Conservation (phyloP, 2,329 filamentous ascomycete genomes). For the Fusarium azukiicola region DNA sequence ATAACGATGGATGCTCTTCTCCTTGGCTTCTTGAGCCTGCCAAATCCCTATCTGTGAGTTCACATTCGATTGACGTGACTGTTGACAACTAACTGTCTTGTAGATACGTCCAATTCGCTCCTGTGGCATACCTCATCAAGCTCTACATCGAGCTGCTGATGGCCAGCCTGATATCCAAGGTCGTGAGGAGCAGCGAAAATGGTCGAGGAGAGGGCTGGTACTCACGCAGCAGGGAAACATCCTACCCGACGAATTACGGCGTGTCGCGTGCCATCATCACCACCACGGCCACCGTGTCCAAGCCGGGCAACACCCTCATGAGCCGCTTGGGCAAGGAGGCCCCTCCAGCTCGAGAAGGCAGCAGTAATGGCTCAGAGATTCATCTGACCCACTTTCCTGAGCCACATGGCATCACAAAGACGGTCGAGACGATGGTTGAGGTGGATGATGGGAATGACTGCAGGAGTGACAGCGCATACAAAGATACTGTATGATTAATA, state of each 20-base stretch:
- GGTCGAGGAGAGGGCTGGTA: slow-evolving; percentile 30
- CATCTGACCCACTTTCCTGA: slow-evolving; percentile 30
- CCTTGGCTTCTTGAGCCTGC: slow-evolving; percentile 50
- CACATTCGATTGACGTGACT: slow-evolving; percentile 24
- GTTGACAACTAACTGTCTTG: slow-evolving; percentile 34
- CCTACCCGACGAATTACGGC: slow-evolving; percentile 33
- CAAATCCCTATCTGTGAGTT: slow-evolving; percentile 41
- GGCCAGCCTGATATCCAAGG: slow-evolving; percentile 71
- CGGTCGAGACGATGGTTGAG: slow-evolving; percentile 41
- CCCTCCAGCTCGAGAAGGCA: neutral
- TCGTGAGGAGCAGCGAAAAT: slow-evolving; percentile 45
- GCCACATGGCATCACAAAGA: slow-evolving; percentile 42
- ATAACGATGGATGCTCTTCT: slow-evolving; percentile 68
- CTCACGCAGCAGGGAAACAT: slow-evolving; percentile 29
- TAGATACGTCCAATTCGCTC: slow-evolving; percentile 70
- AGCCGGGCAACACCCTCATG: slow-evolving; percentile 17
- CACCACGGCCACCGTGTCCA: neutral
- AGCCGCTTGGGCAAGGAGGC: slow-evolving; percentile 31
- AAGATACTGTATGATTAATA: neutral
- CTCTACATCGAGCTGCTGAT: slow-evolving; percentile 76
- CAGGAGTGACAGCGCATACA: slow-evolving; percentile 19
- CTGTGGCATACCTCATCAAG: slow-evolving; percentile 74
- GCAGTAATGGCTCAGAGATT: slow-evolving; percentile 32
- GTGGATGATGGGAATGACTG: slow-evolving; percentile 32
- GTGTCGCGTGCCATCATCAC: slow-evolving; percentile 40